Percentiles rank a stretch among this genome's conserved stretches.
These are phyloP conservation scores for Fragaria vesca DNA, from an alignment of 306 rosid species.

Conservation along the genomic window DNA sequence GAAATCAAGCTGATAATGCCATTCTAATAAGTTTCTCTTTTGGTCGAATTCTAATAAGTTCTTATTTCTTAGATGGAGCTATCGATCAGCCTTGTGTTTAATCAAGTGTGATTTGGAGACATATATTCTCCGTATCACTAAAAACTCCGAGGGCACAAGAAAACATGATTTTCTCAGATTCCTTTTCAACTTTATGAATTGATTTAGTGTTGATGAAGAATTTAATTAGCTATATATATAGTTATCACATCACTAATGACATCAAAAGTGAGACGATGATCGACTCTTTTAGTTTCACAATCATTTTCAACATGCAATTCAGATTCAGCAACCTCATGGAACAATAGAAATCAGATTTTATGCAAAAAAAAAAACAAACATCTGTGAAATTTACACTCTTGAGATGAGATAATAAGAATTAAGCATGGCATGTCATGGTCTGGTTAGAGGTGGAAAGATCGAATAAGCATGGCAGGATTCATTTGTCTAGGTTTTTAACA, in stretches of 20 bases:
- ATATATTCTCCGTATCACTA: no score
- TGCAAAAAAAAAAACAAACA: no score
- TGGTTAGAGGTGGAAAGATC: neutral
- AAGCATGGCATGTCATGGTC: neutral
- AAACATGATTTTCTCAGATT: constrained; percentile 42
- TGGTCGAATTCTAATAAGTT: neutral
- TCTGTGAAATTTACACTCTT: no score
- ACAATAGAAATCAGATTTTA: no score
- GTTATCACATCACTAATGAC: neutral
- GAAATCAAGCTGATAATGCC: neutral
- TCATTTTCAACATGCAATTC: neutral
- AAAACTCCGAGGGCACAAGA: constrained; percentile 10
- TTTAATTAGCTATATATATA: neutral
- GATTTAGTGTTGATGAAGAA: neutral
- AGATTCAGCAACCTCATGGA: no score
- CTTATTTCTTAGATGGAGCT: neutral
- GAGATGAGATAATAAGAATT: no score
- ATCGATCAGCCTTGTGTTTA: neutral
- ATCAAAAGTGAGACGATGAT: neutral
- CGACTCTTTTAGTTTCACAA: neutral
- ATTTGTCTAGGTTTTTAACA: neutral
- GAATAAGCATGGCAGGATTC: neutral
- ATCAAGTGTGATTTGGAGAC: no score
- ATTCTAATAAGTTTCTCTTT: neutral
- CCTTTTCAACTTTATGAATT: constrained; percentile 11